These are phyloP conservation scores for Artemisia tridentata DNA, from an alignment of 129 eudicot genomes.

Conservation along the genomic window DNA sequence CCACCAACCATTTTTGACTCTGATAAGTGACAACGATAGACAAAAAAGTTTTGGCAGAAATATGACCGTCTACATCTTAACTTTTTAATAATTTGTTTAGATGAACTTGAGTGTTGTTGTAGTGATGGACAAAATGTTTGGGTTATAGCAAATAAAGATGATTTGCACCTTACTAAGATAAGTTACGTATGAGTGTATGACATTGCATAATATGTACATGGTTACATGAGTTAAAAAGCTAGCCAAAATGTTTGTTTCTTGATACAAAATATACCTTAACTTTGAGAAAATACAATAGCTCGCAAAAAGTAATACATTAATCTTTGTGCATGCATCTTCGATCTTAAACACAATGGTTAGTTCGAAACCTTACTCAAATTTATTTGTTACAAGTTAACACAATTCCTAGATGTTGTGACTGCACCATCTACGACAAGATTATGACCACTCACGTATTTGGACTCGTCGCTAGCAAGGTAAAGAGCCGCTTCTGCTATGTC, in stretches of 20 bases:
- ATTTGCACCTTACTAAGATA: background rate
- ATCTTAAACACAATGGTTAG: background rate
- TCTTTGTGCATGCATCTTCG: no score
- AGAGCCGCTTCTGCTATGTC: constrained; percentile 83
- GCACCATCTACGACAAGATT: constrained; percentile 81
- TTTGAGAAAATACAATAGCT: no score
- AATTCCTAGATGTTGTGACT: constrained; percentile 55
- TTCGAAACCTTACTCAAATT: background rate
- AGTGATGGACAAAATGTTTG: background rate
- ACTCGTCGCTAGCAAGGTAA: constrained; percentile 75
- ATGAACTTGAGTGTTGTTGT: background rate
- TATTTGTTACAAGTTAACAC: constrained; percentile 48
- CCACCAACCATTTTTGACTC: no score
- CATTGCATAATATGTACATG: background rate
- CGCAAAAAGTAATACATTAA: no score
- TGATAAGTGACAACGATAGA: no score
- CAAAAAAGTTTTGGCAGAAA: no score
- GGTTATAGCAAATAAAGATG: background rate
- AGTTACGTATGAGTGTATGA: background rate
- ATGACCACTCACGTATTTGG: constrained; percentile 77
- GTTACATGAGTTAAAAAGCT: background rate
- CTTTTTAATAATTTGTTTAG: no score
- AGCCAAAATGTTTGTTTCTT: no score
- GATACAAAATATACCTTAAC: background rate
- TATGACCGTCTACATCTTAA: no score